These are phyloP conservation scores for Chlorella vulgaris DNA, from an alignment of 139 green algal species.

Conservation along the genomic window DNA sequence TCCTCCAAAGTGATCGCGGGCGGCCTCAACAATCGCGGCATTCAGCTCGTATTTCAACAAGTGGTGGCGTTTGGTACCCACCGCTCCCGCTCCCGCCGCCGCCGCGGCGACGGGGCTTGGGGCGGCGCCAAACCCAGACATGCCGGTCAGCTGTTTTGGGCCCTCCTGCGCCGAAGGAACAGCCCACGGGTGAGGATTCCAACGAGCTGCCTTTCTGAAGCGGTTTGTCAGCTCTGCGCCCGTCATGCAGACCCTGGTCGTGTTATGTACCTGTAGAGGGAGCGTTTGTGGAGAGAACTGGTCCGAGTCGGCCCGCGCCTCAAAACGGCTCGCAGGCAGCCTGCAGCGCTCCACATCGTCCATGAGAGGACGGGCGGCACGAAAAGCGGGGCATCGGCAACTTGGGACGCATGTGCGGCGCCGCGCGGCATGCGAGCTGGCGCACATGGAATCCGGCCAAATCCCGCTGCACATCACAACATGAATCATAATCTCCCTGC, in stretches of 20 bases:
- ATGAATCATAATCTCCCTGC: not conserved
- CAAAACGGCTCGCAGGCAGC: not conserved
- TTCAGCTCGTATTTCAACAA: not conserved
- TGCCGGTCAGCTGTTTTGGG: too few relatives aligned
- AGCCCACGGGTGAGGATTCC: not conserved
- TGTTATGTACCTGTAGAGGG: not conserved
- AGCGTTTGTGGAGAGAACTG: not conserved
- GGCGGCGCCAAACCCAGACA: too few relatives aligned
- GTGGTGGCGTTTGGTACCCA: not conserved
- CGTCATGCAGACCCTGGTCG: not conserved
- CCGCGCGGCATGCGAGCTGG: too few relatives aligned
- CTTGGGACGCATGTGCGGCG: too few relatives aligned
- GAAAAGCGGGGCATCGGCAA: too few relatives aligned
- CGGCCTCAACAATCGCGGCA: not conserved
- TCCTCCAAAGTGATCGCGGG: not conserved
- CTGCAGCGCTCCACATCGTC: too few relatives aligned
- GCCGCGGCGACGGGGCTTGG: too few relatives aligned
- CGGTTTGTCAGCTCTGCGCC: not conserved
- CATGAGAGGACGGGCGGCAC: too few relatives aligned
- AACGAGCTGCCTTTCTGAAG: not conserved
- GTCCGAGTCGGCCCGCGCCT: not conserved
- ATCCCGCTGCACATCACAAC: too few relatives aligned
- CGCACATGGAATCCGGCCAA: too few relatives aligned
- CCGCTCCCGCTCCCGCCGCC: too few relatives aligned
- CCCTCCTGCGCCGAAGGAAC: not conserved